Percentiles rank a stretch among this genome's conserved stretches.
Evolutionary conservation across 2,329 filamentous ascomycete genomes (phyloP).

Genomic region (Microcyclospora tardicrescens): DNA sequence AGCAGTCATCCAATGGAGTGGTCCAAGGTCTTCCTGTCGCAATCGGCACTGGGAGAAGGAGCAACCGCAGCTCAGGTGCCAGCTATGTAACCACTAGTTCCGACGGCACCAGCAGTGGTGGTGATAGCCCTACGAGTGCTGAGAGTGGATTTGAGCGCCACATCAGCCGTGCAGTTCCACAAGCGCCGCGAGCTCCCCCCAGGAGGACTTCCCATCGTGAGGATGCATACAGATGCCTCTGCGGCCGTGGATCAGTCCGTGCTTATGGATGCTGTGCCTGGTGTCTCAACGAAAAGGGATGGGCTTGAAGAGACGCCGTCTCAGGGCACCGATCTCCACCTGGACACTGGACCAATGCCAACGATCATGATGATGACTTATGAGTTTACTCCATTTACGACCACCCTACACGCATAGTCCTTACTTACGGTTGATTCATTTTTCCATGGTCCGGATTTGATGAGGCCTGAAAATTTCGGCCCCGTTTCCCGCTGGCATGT

Average conservation of each 20-base stretch:
- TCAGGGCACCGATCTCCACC: no score
- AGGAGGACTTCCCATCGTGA: slow-evolving; percentile 2
- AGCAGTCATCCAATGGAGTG: slow-evolving; percentile 30
- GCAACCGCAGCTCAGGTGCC: slow-evolving; percentile 29
- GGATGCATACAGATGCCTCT: slow-evolving; percentile 18
- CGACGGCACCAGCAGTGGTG: slow-evolving; percentile 33
- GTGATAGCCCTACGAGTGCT: slow-evolving; percentile 40
- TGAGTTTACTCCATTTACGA: no score
- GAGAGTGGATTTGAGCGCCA: slow-evolving; percentile 32
- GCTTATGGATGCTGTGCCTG: slow-evolving; percentile 30
- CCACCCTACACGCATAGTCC: no score
- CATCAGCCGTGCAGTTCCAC: slow-evolving; percentile 11
- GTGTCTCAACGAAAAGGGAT: slow-evolving; percentile 32
- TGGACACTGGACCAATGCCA: no score
- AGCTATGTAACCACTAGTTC: slow-evolving; percentile 32
- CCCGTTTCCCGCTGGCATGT: no score
- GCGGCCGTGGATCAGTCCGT: slow-evolving; percentile 24
- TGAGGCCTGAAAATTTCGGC: no score
- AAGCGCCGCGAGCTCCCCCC: slow-evolving; percentile 7
- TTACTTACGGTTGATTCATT: no score
- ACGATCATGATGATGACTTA: no score
- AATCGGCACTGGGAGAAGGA: slow-evolving; percentile 47
- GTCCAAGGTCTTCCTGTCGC: slow-evolving; percentile 51
- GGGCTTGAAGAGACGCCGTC: no score
- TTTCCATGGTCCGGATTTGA: no score